A percentile compares a stretch with the other conserved stretches of the same genome.
These are phyloP conservation scores for Teunomyces panamensis DNA, from an alignment of 805 yeast genomes.

Conservation along the genomic window DNA sequence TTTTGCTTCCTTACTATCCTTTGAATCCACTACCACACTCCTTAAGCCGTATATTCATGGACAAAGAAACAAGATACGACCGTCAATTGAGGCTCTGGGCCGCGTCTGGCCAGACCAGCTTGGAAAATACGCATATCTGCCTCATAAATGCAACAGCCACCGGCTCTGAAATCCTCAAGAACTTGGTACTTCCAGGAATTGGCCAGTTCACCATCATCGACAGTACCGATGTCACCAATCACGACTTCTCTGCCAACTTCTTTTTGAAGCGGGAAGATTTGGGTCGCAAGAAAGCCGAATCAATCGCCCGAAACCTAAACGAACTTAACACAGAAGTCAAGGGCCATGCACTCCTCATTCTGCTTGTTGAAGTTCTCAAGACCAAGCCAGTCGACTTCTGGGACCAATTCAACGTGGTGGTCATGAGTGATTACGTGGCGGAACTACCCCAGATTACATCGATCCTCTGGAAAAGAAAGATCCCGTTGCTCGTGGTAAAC, in stretches of 20 bases:
- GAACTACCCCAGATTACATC: slow-evolving; percentile 27
- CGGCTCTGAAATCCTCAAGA: slow-evolving; percentile 71
- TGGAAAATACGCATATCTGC: slow-evolving; percentile 59
- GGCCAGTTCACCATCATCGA: slow-evolving; percentile 66
- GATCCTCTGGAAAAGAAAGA: slow-evolving; percentile 38
- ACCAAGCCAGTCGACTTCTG: slow-evolving; percentile 31
- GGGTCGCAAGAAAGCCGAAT: slow-evolving; percentile 39
- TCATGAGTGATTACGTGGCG: slow-evolving; percentile 32
- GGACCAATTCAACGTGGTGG: slow-evolving; percentile 51
- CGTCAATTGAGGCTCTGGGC: slow-evolving; percentile 91
- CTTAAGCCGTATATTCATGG: slow-evolving; percentile 19
- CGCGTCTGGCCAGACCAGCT: slow-evolving; percentile 60
- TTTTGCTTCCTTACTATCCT: neutral
- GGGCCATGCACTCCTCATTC: slow-evolving; percentile 26
- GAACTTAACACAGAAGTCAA: slow-evolving; percentile 62
- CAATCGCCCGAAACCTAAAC: slow-evolving; percentile 38
- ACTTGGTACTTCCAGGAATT: slow-evolving; percentile 70
- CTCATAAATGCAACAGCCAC: slow-evolving; percentile 56
- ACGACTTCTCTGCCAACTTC: slow-evolving; percentile 59
- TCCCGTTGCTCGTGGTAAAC: slow-evolving; percentile 54
- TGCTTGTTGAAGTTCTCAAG: slow-evolving; percentile 11
- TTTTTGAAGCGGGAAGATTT: slow-evolving; percentile 48
- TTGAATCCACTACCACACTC: neutral
- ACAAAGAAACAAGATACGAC: slow-evolving; percentile 61
- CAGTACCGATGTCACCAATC: slow-evolving; percentile 31